phyloP scores from a whole-genome alignment of 202 grass and related monocot species.

The Cymbopogon flexuosus region DNA sequence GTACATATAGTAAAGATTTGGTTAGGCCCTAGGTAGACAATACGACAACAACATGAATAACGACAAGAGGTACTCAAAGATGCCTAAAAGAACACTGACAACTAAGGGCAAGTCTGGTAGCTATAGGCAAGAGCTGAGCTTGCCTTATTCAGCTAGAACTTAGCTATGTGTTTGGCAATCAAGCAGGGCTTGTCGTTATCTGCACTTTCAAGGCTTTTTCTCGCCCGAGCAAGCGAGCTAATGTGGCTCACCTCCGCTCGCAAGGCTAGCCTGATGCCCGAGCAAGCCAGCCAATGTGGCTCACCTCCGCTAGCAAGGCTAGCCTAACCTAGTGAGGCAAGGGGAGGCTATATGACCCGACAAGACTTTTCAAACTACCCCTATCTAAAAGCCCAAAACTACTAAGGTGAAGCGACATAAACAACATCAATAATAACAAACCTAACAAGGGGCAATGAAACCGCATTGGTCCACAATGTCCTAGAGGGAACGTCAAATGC shows the following conservation, averaged over 20 bases:
- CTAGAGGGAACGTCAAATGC: neutral
- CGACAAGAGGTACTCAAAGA: too few relatives aligned
- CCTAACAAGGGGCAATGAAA: neutral
- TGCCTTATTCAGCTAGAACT: too few relatives aligned
- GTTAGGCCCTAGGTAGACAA: too few relatives aligned
- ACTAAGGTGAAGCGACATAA: neutral
- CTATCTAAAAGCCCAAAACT: neutral
- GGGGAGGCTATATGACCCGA: neutral
- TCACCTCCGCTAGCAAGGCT: neutral
- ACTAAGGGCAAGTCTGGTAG: too few relatives aligned
- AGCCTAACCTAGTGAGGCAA: neutral
- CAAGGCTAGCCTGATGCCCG: neutral
- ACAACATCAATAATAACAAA: neutral
- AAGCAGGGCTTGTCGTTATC: neutral
- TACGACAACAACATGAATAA: too few relatives aligned
- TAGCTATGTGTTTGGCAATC: too few relatives aligned
- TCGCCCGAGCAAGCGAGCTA: neutral
- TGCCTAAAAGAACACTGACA: too few relatives aligned
- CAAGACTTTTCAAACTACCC: neutral
- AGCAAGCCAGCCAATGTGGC: neutral
- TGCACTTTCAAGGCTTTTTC: neutral
- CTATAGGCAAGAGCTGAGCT: too few relatives aligned
- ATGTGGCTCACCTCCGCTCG: neutral
- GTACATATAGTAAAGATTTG: too few relatives aligned
- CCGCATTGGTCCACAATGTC: accelerated